A percentile compares a stretch with the other conserved stretches of the same genome.
Conservation (phyloP, 495 filamentous ascomycete genomes). For the Lasiosphaeria hispida region DNA sequence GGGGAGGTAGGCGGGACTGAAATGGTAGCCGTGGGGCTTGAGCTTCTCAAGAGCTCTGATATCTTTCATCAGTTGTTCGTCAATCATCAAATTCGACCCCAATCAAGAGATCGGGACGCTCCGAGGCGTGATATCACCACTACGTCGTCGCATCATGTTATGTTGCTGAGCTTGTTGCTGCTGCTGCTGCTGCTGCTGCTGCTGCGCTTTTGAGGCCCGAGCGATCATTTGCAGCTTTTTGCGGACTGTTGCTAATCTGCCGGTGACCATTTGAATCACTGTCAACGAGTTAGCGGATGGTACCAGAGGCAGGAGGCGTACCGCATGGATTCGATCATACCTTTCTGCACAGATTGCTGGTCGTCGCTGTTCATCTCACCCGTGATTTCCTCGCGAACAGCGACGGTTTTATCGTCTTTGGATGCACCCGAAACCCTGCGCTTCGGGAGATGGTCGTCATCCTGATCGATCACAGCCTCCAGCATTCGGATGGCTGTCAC, state of each 20-base stretch:
- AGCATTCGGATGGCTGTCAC: conserved; percentile 88
- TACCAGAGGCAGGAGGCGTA: background rate
- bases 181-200: conserved; percentile 30
- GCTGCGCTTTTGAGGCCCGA: conserved; percentile 38
- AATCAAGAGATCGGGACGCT: conserved; percentile 41
- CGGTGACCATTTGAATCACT: conserved; percentile 50
- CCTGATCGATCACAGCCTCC: conserved; percentile 86
- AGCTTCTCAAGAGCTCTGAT: conserved; percentile 17
- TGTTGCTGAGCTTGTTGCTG: conserved; percentile 20
- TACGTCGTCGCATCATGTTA: conserved; percentile 37
- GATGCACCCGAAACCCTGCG: conserved; percentile 36
- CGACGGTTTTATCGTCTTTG: conserved; percentile 42
- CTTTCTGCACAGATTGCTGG: conserved; percentile 66
- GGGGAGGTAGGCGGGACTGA: background rate
- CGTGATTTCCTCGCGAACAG: conserved; percentile 42
- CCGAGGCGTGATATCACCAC: conserved; percentile 44
- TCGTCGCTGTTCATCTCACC: conserved; percentile 70
- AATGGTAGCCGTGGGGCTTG: conserved; percentile 22
- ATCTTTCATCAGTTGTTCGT: conserved; percentile 18
- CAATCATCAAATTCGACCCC: conserved; percentile 16
- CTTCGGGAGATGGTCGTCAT: conserved; percentile 63
- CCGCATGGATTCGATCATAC: conserved; percentile 36
- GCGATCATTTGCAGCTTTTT: conserved; percentile 47
- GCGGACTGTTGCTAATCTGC: conserved; percentile 38
- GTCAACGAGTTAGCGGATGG: conserved; percentile 13